These are phyloP conservation scores for Xylariaceae sp. DNA, from an alignment of 2,329 filamentous ascomycete species.

Conservation along the genomic window DNA sequence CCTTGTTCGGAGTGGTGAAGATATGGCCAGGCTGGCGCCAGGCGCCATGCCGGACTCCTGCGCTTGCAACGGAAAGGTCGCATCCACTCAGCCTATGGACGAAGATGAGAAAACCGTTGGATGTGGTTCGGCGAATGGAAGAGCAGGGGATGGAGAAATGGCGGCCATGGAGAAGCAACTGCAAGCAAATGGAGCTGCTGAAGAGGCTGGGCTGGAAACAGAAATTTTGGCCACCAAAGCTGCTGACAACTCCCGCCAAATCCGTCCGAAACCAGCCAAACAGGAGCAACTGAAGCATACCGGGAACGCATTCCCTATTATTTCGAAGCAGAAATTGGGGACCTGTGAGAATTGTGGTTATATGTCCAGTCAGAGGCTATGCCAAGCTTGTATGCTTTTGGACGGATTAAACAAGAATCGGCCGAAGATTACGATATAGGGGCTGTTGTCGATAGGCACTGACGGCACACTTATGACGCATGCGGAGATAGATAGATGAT, in stretches of 20 bases:
- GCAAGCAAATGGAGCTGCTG: conserved; percentile 66
- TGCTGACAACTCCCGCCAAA: conserved; percentile 45
- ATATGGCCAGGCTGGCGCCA: conserved; percentile 89
- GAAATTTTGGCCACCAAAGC: conserved; percentile 59
- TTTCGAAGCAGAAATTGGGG: conserved; percentile 74
- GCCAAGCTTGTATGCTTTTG: conserved; percentile 89
- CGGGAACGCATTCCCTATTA: conserved; percentile 38
- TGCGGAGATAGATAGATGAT: conserved; percentile 33
- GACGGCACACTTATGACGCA: conserved; percentile 3
- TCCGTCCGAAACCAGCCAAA: conserved; percentile 43
- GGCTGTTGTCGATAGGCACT: conserved; percentile 15
- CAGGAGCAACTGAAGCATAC: conserved; percentile 38
- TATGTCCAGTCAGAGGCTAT: conserved; percentile 90
- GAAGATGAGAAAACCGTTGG: conserved; percentile 69
- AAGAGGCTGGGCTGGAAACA: conserved; percentile 64
- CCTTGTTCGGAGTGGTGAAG: conserved; percentile 92
- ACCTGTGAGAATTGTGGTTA: conserved; percentile 90
- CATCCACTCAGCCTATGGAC: conserved; percentile 36
- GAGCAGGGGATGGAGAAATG: conserved; percentile 76
- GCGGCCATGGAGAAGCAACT: conserved; percentile 78
- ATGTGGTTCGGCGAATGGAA: conserved; percentile 74
- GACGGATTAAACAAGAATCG: conserved; percentile 88
- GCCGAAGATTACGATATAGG: conserved; percentile 61
- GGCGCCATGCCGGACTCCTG: conserved; percentile 56
- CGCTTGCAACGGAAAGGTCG: conserved; percentile 53